These are phyloP conservation scores for Solanum peruvianum DNA, from an alignment of 257 asterid species.

Conservation along the genomic window DNA sequence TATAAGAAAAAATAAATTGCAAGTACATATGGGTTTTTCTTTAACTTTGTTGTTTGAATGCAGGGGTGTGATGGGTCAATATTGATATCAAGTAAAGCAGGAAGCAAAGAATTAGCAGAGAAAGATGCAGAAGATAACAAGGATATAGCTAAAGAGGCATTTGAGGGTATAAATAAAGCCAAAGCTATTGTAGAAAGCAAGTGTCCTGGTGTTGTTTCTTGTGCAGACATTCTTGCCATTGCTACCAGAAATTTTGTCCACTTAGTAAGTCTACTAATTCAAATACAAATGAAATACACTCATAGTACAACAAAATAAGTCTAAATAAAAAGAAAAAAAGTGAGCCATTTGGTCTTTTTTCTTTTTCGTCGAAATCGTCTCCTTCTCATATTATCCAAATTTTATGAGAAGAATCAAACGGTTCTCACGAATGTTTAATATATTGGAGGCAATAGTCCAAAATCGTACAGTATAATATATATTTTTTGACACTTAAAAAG, in stretches of 20 bases:
- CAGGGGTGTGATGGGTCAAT: conserved; percentile 94
- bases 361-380: neutral
- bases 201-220: conserved; percentile 87
- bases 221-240: conserved; percentile 89
- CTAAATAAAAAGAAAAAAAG: neutral
- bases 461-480: neutral
- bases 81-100: conserved; percentile 43
- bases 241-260: conserved; percentile 92
- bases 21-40: no score
- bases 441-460: conserved; percentile 10
- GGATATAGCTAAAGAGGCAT: conserved; percentile 72
- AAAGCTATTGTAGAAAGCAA: conserved; percentile 69
- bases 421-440: neutral
- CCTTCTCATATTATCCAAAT: neutral
- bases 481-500: neutral
- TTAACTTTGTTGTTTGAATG: neutral
- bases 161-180: conserved; percentile 55
- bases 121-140: conserved; percentile 76
- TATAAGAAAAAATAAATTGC: neutral
- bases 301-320: neutral
- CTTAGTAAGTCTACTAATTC: conserved; percentile 34
- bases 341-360: neutral
- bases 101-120: conserved; percentile 62
- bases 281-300: neutral
- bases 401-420: neutral